Evolutionary conservation across 495 filamentous ascomycete species (phyloP).

Genomic region (Bathelium albidoporum): DNA sequence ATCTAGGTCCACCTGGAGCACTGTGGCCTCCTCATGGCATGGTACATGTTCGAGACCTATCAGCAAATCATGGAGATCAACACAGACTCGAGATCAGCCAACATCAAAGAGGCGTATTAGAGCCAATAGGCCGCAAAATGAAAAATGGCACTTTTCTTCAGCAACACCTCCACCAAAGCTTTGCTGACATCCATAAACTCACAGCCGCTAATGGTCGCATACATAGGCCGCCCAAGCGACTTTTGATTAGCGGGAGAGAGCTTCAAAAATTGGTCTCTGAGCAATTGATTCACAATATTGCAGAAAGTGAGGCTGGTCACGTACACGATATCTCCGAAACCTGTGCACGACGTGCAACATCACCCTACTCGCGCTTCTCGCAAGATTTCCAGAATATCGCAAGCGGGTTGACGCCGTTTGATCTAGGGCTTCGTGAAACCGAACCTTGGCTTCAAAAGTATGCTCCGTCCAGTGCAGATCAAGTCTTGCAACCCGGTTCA

Average conservation of each 20-base stretch:
- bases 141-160: constrained; percentile 16
- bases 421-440: constrained; percentile 63
- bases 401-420: constrained; percentile 63
- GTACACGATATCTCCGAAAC: neutral
- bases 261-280: constrained; percentile 15
- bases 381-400: constrained; percentile 48
- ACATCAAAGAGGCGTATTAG: neutral
- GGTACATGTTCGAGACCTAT: constrained; percentile 26
- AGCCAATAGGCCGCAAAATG: constrained; percentile 13
- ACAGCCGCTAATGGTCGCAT: neutral
- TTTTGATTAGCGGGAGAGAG: constrained; percentile 25
- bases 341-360: constrained; percentile 4
- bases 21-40: constrained; percentile 25
- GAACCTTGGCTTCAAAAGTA: constrained; percentile 79
- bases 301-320: neutral
- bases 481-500: constrained; percentile 66
- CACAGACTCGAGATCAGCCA: neutral
- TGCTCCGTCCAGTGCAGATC: constrained; percentile 54
- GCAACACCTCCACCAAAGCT: constrained; percentile 8
- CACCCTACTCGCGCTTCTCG: constrained; percentile 48
- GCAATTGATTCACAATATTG: neutral
- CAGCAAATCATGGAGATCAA: neutral
- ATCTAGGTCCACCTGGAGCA: constrained; percentile 23
- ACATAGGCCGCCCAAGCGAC: constrained; percentile 20
- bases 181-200: neutral